phyloP scores from a whole-genome alignment of 306 rosid species.

The Abrus pulchellus region DNA sequence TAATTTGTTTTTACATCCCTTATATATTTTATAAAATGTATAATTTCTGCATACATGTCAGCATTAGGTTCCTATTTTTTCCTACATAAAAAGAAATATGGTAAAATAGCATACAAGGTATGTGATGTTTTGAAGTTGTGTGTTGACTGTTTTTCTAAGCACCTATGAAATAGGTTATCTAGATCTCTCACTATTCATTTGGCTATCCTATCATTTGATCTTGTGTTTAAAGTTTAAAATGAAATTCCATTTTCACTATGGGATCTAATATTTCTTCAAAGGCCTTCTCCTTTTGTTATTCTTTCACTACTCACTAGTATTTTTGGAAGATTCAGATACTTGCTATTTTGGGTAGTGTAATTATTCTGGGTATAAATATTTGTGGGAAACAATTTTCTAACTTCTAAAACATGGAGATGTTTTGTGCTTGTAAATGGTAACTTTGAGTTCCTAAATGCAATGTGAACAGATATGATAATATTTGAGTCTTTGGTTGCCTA shows the following conservation, averaged over 20 bases:
- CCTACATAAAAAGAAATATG: no score
- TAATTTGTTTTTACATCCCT: constrained; percentile 22
- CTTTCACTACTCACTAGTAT: neutral
- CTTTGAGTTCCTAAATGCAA: neutral
- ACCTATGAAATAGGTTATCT: neutral
- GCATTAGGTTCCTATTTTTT: constrained; percentile 12
- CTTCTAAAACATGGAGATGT: constrained; percentile 2
- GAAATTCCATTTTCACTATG: neutral
- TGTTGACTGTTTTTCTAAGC: constrained; percentile 7
- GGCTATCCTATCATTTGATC: neutral
- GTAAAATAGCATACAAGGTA: neutral
- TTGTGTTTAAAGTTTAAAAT: neutral
- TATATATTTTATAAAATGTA: neutral
- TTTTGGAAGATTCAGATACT: neutral
- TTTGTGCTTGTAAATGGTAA: neutral
- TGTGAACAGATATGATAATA: neutral
- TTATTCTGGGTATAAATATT: neutral
- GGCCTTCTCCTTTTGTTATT: neutral
- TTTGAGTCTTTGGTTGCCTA: neutral
- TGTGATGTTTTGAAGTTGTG: constrained; percentile 12
- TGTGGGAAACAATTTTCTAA: neutral
- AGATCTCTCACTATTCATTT: neutral
- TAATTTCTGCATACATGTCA: constrained; percentile 31
- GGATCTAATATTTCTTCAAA: no score
- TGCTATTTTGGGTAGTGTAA: neutral